Evolutionary conservation across 345 rosid species (phyloP), one percentile per base, ranked within the genome.

Genomic region (Hibiscus tridactylites): DNA sequence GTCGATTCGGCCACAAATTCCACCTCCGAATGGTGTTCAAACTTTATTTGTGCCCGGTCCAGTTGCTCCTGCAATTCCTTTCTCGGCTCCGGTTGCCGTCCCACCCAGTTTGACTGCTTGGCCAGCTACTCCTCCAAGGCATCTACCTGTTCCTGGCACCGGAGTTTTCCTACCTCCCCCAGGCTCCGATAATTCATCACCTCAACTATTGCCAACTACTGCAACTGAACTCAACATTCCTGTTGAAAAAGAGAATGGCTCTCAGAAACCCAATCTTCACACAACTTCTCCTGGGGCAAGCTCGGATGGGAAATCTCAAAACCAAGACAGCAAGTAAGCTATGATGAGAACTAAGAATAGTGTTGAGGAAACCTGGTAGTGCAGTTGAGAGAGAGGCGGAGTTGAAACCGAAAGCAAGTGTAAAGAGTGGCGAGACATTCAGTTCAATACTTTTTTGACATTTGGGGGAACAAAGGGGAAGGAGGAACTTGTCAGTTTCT

Each of bases 151-250:
- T 63, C 91, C 96, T n/a, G 98, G 97, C 19, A 95, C 99, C 0
- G 98, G 99, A 61, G 99, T 92, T 64, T 95, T 92, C 84, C 93
- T 95, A 74, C 99, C 97, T 79, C 96, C 92, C 49, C 69, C 78
- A 3, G 88, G 89, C 58, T 75, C 87, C 47, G 13, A 9, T n/a
- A 77, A 75, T 65, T 77, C 83, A 24, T 69, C 84, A 58, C 66
- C 88, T 4, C 67, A 44, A 70, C 87, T 73, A 66, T 26, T 67
- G 29, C 28, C 79, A 53, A 31, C 75, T 7, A 56, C 69, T 52
- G 76, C 78, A 67, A 17, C 72, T 15, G 81, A 80, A 35, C 2
- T 47, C 29, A 78, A 62, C 72, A 31, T 65, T 9, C 56, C 64
- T 2, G 61, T 60, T 1, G 87, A 73, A 42, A 77, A 74, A 24